Percentiles rank a stretch among this genome's conserved stretches.
Evolutionary conservation across 2,329 filamentous ascomycete species (phyloP).

Genomic region (Sporothrix dimorphospora): DNA sequence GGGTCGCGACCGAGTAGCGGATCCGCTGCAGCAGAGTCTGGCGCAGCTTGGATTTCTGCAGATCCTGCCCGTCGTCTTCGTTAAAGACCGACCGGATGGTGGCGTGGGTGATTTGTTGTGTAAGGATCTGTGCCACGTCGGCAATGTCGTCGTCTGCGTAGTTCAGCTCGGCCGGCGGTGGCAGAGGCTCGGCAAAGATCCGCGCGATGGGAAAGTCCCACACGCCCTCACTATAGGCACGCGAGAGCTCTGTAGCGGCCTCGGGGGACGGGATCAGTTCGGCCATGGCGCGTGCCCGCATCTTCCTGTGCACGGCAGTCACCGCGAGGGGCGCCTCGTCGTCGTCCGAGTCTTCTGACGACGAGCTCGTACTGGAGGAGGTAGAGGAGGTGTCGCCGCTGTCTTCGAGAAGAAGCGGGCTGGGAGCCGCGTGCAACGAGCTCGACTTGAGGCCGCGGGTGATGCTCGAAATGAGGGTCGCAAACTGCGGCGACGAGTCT

Average conservation of each 20-base stretch:
- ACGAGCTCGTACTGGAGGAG: constrained; percentile 23
- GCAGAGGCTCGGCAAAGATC: constrained; percentile 64
- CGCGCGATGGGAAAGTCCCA: constrained; percentile 55
- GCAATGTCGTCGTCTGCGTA: constrained; percentile 64
- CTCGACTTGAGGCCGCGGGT: constrained; percentile 42
- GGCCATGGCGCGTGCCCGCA: constrained; percentile 47
- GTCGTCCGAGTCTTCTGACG: constrained; percentile 49
- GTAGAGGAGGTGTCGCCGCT: constrained; percentile 29
- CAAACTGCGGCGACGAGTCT: constrained; percentile 33
- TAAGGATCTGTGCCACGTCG: constrained; percentile 70
- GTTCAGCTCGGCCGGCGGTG: constrained; percentile 50
- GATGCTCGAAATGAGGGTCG: constrained; percentile 44
- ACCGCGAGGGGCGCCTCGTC: constrained; percentile 57
- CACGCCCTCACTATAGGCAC: constrained; percentile 52
- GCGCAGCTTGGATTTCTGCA: constrained; percentile 39
- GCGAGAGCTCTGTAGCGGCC: constrained; percentile 53
- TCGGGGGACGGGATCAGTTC: constrained; percentile 47
- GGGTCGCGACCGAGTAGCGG: constrained; percentile 54
- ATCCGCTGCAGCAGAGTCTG: constrained; percentile 49
- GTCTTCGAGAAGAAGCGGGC: constrained; percentile 37
- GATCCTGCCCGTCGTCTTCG: constrained; percentile 46
- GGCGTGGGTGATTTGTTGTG: constrained; percentile 62
- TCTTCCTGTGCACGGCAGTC: constrained; percentile 48
- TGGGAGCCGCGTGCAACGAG: constrained; percentile 39
- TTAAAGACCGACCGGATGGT: constrained; percentile 30